Percentiles rank a stretch among this genome's conserved stretches.
Evolutionary conservation across 2,329 filamentous ascomycete species (phyloP).

Genomic region (Nemania sp.): DNA sequence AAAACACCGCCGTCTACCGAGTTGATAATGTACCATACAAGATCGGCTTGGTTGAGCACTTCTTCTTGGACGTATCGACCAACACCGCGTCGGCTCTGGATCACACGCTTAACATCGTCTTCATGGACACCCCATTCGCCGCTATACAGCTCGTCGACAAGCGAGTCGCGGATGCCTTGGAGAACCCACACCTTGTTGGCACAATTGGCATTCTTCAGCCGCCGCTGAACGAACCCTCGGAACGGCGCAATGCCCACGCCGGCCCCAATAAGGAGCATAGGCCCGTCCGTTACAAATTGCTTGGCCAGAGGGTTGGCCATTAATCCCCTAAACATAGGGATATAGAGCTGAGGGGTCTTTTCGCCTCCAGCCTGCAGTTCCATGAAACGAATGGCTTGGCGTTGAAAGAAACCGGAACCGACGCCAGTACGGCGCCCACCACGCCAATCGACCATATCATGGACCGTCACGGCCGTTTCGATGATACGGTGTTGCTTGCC

Average conservation of each 20-base stretch:
- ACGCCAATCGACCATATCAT: conserved; percentile 81
- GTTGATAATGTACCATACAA: conserved; percentile 99
- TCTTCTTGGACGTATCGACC: conserved; percentile 96
- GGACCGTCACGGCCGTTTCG: conserved; percentile 95
- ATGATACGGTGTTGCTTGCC: conserved; percentile 77
- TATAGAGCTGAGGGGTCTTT: conserved; percentile 63
- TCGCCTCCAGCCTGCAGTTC: conserved; percentile 66
- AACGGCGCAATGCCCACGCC: conserved; percentile 97
- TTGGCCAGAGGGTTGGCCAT: conserved; percentile 96
- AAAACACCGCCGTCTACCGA: conserved; percentile 94
- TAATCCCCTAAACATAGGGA: conserved; percentile 97
- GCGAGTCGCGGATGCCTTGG: conserved; percentile 63
- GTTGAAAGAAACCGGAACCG: conserved; percentile 91
- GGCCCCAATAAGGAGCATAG: conserved; percentile 96
- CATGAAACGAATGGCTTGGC: conserved; percentile 74
- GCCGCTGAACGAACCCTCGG: conserved; percentile 92
- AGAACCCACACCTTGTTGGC: conserved; percentile 46
- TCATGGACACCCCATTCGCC: conserved; percentile 96
- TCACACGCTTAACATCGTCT: conserved; percentile 79
- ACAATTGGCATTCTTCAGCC: conserved; percentile 44
- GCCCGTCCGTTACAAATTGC: conserved; percentile 89
- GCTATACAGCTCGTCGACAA: conserved; percentile 93
- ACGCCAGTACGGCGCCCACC: conserved; percentile 76
- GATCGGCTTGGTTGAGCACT: conserved; percentile 83
- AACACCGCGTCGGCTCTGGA: conserved; percentile 74